Evolutionary conservation across 371 early-diverging fungal genomes (phyloP).

Genomic region (Circinella umbellata): DNA sequence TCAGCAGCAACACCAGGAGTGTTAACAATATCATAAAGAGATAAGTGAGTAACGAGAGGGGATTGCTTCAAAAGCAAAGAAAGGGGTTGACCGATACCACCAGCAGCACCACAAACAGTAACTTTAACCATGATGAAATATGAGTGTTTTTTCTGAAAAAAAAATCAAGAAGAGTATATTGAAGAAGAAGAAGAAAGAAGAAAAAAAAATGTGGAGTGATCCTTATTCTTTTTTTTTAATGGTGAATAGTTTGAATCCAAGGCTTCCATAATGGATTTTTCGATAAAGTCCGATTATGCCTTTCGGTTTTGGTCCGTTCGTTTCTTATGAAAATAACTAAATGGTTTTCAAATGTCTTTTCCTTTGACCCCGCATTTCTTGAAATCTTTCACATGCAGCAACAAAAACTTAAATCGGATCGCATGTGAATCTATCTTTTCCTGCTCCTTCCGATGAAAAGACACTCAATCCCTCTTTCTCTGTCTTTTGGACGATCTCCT

Average conservation of each 20-base stretch:
- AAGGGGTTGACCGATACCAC: slow-evolving; percentile 94
- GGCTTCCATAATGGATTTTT: no score
- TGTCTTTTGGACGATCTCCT: no score
- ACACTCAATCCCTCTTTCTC: no score
- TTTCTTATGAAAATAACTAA: no score
- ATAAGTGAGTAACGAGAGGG: slow-evolving; percentile 66
- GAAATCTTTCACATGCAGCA: slow-evolving; percentile 1
- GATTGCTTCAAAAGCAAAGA: slow-evolving; percentile 86
- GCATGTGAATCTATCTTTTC: slow-evolving; percentile 1
- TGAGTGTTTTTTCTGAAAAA: neutral
- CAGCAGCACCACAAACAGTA: slow-evolving; percentile 84
- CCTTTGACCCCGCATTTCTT: neutral
- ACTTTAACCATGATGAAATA: slow-evolving; percentile 69
- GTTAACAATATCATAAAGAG: slow-evolving; percentile 80
- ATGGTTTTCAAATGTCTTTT: neutral
- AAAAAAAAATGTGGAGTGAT: no score
- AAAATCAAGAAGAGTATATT: slow-evolving; percentile 19
- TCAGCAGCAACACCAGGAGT: slow-evolving; percentile 81
- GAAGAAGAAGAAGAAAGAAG: neutral
- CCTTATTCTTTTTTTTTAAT: no score
- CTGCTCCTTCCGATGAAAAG: neutral
- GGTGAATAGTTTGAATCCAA: no score
- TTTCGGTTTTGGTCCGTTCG: neutral
- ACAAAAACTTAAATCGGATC: neutral
- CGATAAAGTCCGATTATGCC: neutral